Evolutionary conservation across 2,329 filamentous ascomycete species (phyloP), one percentile per base, ranked within the genome.

Genomic region (Thermothelomyces thermophilus): DNA sequence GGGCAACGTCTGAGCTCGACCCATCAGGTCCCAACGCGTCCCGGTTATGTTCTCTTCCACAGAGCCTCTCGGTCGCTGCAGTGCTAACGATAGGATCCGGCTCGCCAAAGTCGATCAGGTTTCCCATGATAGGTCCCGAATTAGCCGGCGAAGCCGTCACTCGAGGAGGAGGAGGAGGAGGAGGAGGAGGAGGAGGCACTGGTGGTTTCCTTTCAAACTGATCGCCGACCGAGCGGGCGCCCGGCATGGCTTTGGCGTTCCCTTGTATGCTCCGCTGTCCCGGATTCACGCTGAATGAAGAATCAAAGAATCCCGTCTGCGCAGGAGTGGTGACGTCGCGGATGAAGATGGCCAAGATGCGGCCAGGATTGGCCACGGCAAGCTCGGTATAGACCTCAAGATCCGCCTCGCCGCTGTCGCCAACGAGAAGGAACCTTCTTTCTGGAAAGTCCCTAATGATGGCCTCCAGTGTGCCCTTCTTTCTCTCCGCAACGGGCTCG

Each of bases 381-480:
- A 95, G 78, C 56, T 98, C 93, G 0, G 90, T 96, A 63, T 98
- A 98, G 0, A 97, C 90, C 66, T 98, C 94, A 3, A 98, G 73
- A 68, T 98, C 94, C 7, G 91, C 93, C 68, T 98, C 93, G 33
- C 94, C 93, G 60, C 90, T 96, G 64, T 98, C 93, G 8, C 93
- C 93, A 9, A 97, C 86, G 2, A 98, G 76, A 2, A 98, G 80
- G 62, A 98, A 98, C 60, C 82, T 88, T 39, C 93, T 77, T 43
- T 90, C 78, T 0, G 93, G 93, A 59, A 98, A 98, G 64, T 98
- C 94, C 47, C 77, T 75, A 62, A 97, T 75, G 22, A 98, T 86
- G 59, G 83, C 84, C 56, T 94, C 89, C 2, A 98, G 73, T 0
- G 89, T 90, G 1, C 85, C 83, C 66, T 90, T 91, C 71, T 98